Evolutionary conservation across 1,139 yeast species (phyloP).

Genomic region (Scheffersomyces cryptocercus): DNA sequence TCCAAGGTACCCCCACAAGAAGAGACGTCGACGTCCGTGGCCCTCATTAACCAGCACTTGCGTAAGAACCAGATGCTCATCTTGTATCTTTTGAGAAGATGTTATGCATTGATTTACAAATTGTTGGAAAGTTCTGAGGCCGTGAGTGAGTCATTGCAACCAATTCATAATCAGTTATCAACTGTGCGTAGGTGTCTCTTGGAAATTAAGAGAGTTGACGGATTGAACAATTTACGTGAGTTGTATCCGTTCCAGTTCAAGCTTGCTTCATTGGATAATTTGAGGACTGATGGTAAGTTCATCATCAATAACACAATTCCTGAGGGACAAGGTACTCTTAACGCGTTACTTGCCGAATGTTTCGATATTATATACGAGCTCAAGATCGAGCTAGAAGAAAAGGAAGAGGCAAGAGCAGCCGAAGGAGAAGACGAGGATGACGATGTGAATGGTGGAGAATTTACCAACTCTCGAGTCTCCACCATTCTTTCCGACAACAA

Average conservation of each 20-base stretch:
- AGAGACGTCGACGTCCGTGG: conserved; percentile 35
- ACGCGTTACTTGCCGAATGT: conserved; percentile 88
- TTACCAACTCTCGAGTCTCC: conserved; percentile 13
- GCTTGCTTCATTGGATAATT: conserved; percentile 82
- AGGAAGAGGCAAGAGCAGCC: conserved; percentile 35
- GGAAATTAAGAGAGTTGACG: conserved; percentile 91
- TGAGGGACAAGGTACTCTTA: conserved; percentile 94
- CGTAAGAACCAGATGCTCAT: conserved; percentile 60
- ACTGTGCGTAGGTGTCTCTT: conserved; percentile 88
- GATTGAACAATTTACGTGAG: conserved; percentile 81
- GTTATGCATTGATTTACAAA: conserved; percentile 86
- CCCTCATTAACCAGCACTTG: conserved; percentile 15
- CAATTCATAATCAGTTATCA: conserved; percentile 86
- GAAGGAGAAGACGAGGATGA: conserved; percentile 17
- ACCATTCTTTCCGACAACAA: conserved; percentile 2
- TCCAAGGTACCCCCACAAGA: conserved; percentile 12
- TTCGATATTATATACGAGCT: conserved; percentile 90
- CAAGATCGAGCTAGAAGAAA: conserved; percentile 82
- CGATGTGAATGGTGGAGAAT: conserved; percentile 14
- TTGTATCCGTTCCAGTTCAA: conserved; percentile 95
- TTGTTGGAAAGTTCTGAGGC: conserved; percentile 91
- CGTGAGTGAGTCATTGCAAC: conserved; percentile 88
- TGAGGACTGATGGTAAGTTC: conserved; percentile 88
- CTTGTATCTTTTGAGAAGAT: conserved; percentile 79
- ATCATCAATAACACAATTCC: conserved; percentile 86